A percentile compares a stretch with the other conserved stretches of the same genome.
These are phyloP conservation scores for Backusella morwellensis DNA, from an alignment of 192 early-diverging fungal species.

Conservation along the genomic window DNA sequence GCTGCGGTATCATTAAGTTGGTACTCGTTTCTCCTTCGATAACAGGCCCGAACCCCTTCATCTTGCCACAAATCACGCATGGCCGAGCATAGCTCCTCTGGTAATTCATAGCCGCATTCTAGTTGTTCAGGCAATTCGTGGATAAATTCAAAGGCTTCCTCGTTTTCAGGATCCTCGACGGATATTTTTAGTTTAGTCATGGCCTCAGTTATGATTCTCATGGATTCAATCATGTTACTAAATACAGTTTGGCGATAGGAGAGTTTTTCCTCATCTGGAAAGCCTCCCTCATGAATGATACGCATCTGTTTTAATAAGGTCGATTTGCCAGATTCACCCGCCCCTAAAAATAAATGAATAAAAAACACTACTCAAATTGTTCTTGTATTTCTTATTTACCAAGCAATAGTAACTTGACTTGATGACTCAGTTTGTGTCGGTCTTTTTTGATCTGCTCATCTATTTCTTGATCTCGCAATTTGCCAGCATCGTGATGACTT, in stretches of 20 bases:
- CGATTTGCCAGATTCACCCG: slow-evolving; percentile 95
- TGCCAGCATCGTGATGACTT: slow-evolving; percentile 60
- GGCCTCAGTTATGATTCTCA: slow-evolving; percentile 92
- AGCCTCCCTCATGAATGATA: slow-evolving; percentile 94
- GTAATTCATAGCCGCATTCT: slow-evolving; percentile 79
- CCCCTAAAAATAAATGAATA: slow-evolving; percentile 49
- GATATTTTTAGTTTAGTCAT: slow-evolving; percentile 86
- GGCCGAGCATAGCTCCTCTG: slow-evolving; percentile 70
- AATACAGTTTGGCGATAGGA: slow-evolving; percentile 95
- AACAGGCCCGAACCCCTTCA: slow-evolving; percentile 74
- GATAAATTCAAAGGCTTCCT: slow-evolving; percentile 82
- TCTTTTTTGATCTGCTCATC: slow-evolving; percentile 85
- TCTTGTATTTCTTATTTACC: slow-evolving; percentile 43
- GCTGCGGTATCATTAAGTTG: slow-evolving; percentile 95
- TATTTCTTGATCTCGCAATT: slow-evolving; percentile 85
- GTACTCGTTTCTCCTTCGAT: slow-evolving; percentile 82
- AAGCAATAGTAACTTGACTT: slow-evolving; percentile 95
- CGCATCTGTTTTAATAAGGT: slow-evolving; percentile 99
- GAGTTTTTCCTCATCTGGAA: slow-evolving; percentile 83
- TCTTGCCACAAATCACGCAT: slow-evolving; percentile 85
- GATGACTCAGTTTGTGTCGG: slow-evolving; percentile 73
- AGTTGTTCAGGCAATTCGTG: slow-evolving; percentile 79
- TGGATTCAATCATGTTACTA: slow-evolving; percentile 93
- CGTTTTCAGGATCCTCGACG: slow-evolving; percentile 61
- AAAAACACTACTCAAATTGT: slow-evolving; percentile 5